Percentiles rank a stretch among this genome's conserved stretches.
phyloP scores from a whole-genome alignment of 2,329 filamentous ascomycete genomes.

The Waltergamsia citrina region DNA sequence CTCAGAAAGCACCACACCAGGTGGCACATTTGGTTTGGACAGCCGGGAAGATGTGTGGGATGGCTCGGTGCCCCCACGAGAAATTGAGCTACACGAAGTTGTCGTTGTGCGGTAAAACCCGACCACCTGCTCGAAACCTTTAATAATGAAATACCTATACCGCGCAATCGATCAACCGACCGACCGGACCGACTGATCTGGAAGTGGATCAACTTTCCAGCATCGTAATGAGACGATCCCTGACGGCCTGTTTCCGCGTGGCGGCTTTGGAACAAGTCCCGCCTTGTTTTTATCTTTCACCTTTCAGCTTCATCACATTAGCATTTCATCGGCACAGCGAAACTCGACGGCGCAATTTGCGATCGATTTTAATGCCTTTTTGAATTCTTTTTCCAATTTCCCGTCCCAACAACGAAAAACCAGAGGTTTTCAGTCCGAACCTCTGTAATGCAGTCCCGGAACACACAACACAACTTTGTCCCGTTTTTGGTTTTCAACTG shows the following conservation, averaged over 20 bases:
- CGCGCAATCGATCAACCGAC: no score
- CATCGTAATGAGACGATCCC: no score
- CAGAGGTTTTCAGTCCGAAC: no score
- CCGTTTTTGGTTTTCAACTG: no score
- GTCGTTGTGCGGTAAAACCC: conserved; percentile 31
- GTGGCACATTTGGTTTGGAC: conserved; percentile 24
- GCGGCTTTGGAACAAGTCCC: background rate
- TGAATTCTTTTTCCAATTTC: no score
- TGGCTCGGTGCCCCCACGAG: conserved; percentile 21
- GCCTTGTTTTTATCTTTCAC: background rate
- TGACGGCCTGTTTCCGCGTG: no score
- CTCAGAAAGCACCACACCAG: conserved; percentile 26
- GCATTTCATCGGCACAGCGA: conserved; percentile 29
- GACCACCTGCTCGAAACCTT: no score
- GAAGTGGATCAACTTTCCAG: no score
- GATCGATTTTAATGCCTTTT: conserved; percentile 14
- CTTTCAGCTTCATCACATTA: background rate
- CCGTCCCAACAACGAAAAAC: background rate
- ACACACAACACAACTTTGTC: no score
- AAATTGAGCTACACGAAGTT: conserved; percentile 36
- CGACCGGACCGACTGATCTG: background rate
- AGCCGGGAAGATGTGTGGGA: conserved; percentile 28
- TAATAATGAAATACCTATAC: no score
- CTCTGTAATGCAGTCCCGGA: no score
- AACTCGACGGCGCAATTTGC: conserved; percentile 25